These are phyloP conservation scores for Periconia sp. DNA, from an alignment of 2,329 filamentous ascomycete genomes.

Conservation along the genomic window DNA sequence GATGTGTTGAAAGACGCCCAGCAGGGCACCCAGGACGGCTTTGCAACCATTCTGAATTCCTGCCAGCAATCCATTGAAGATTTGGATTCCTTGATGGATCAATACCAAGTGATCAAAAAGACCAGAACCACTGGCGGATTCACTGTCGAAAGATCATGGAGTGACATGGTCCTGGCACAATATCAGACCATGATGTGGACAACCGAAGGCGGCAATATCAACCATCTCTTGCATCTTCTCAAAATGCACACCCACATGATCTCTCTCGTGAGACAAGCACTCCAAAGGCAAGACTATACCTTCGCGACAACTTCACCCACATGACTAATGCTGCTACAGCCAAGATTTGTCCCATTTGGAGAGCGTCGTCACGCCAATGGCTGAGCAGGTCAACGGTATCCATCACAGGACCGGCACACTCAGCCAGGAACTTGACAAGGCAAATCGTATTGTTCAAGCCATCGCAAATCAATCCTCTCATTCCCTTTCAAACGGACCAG, in stretches of 20 bases:
- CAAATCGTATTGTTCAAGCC: constrained; percentile 30
- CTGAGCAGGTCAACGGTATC: constrained; percentile 35
- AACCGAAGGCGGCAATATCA: constrained; percentile 46
- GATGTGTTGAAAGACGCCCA: constrained; percentile 40
- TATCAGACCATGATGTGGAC: constrained; percentile 51
- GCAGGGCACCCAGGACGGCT: constrained; percentile 36
- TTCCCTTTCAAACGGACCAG: constrained; percentile 13
- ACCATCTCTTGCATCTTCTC: constrained; percentile 43
- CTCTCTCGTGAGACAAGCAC: constrained; percentile 42
- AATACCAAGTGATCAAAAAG: constrained; percentile 49
- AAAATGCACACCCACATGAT: constrained; percentile 48
- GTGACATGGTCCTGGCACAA: constrained; percentile 44
- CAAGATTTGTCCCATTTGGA: constrained; percentile 38
- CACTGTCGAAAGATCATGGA: constrained; percentile 49
- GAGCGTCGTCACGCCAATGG: constrained; percentile 31
- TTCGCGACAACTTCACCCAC: neutral
- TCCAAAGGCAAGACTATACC: constrained; percentile 39
- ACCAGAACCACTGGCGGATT: constrained; percentile 44
- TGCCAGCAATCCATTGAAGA: constrained; percentile 46
- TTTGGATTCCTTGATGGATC: constrained; percentile 48
- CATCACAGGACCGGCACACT: constrained; percentile 23
- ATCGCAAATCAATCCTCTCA: constrained; percentile 20
- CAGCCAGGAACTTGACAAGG: constrained; percentile 31
- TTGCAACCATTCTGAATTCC: constrained; percentile 44
- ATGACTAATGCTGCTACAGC: constrained; percentile 23